phyloP scores from a whole-genome alignment of 768 basidiomycete species.

The Pisolithus albus region DNA sequence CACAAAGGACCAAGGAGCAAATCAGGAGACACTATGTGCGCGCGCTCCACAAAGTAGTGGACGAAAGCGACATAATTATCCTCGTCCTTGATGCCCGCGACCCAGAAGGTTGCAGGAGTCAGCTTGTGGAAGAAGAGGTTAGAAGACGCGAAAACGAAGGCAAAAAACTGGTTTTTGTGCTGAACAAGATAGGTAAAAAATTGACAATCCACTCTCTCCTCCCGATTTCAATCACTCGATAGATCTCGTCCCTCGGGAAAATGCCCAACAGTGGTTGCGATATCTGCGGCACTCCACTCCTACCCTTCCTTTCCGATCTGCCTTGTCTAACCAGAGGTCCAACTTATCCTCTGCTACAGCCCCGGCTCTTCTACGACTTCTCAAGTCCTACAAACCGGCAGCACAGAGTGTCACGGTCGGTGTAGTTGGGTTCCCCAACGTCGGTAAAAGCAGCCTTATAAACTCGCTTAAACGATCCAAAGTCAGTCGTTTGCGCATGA shows the following conservation, averaged over 20 bases:
- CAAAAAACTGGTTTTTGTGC: constrained; percentile 86
- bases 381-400: constrained; percentile 76
- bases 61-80: constrained; percentile 85
- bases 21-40: constrained; percentile 68
- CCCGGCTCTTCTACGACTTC: constrained; percentile 68
- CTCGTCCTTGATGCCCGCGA: constrained; percentile 91
- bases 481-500: constrained; percentile 30
- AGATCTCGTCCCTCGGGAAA: constrained; percentile 87
- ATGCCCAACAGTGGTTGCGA: constrained; percentile 85
- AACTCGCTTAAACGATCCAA: constrained; percentile 86
- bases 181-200: constrained; percentile 93
- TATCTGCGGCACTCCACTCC: constrained; percentile 90
- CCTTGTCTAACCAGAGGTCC: constrained; percentile 67
- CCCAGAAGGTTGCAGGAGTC: constrained; percentile 88
- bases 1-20: constrained; percentile 59
- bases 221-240: background rate
- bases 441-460: constrained; percentile 92
- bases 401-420: constrained; percentile 75
- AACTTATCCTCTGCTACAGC: constrained; percentile 76
- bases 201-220: background rate
- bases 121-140: constrained; percentile 92
- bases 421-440: constrained; percentile 95
- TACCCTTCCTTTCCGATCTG: constrained; percentile 84
- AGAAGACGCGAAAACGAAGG: constrained; percentile 77
- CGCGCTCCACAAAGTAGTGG: constrained; percentile 85